Conservation (phyloP, 1,284 basidiomycete species). For the Ceratobasidium sp. region DNA sequence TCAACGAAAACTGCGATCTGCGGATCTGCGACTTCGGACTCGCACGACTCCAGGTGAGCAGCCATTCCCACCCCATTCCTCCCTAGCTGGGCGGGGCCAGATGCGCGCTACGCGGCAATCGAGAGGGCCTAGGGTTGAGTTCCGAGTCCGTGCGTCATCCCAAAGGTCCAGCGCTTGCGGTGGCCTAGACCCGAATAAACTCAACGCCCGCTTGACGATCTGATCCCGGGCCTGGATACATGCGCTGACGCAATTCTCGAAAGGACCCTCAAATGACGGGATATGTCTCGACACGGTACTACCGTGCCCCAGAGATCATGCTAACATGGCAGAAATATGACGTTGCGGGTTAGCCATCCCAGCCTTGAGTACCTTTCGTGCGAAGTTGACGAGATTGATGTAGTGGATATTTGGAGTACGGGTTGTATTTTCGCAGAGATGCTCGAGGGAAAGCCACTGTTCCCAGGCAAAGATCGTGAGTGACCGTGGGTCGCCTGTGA, state of each 20-base stretch:
- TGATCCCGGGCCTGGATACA: constrained; percentile 21
- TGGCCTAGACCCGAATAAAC: constrained; percentile 44
- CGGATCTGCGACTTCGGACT: constrained; percentile 99
- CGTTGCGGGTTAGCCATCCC: constrained; percentile 72
- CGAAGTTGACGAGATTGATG: constrained; percentile 23
- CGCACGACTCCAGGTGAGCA: constrained; percentile 71
- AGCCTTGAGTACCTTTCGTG: background rate
- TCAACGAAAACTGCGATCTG: constrained; percentile 99
- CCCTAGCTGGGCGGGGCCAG: no score
- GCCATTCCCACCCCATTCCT: background rate
- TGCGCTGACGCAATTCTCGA: constrained; percentile 61
- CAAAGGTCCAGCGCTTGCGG: constrained; percentile 52
- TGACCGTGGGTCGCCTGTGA: constrained; percentile 49
- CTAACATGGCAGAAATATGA: constrained; percentile 99
- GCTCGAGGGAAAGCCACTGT: constrained; percentile 98
- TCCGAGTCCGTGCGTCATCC: background rate
- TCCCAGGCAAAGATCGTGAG: constrained; percentile 97
- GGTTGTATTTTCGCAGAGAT: constrained; percentile 99
- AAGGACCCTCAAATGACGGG: constrained; percentile 98
- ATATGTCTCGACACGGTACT: constrained; percentile 98
- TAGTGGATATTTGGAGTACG: constrained; percentile 97
- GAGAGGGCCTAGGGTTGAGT: constrained; percentile 20
- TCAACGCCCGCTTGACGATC: background rate
- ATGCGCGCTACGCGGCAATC: background rate
- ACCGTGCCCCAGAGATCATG: constrained; percentile 99